A percentile compares a stretch with the other conserved stretches of the same genome.
Conservation (phyloP, 1,139 yeast genomes). For the Suhomyces terraborum region DNA sequence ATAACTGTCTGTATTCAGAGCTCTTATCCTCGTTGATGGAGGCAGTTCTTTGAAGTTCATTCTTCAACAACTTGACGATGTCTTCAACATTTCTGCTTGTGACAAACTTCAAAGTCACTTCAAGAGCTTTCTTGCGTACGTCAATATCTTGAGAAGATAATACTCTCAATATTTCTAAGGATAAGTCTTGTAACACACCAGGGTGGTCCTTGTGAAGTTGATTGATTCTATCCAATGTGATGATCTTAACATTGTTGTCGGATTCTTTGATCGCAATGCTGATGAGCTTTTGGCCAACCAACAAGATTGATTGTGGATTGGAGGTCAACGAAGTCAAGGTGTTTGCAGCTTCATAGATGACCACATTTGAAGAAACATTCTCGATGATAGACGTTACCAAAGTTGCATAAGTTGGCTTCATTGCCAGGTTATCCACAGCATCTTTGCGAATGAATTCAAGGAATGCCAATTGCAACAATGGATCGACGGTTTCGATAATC, state of each 20-base stretch:
- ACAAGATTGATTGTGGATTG: slow-evolving; percentile 64
- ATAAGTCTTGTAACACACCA: slow-evolving; percentile 81
- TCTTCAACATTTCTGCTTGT: slow-evolving; percentile 92
- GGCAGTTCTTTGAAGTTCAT: slow-evolving; percentile 77
- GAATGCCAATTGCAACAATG: slow-evolving; percentile 83
- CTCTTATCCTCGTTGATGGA: slow-evolving; percentile 74
- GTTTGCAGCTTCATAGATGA: slow-evolving; percentile 88
- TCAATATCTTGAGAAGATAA: slow-evolving; percentile 86
- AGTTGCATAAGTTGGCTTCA: slow-evolving; percentile 71
- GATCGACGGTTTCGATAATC: slow-evolving; percentile 70
- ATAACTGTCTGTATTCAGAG: slow-evolving; percentile 82
- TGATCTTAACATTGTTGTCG: slow-evolving; percentile 90
- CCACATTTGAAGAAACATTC: slow-evolving; percentile 63
- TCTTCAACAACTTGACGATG: slow-evolving; percentile 86
- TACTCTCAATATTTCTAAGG: slow-evolving; percentile 84
- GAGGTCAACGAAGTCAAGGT: slow-evolving; percentile 75
- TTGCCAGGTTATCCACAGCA: slow-evolving; percentile 61
- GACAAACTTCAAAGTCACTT: slow-evolving; percentile 76
- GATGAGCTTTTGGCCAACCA: slow-evolving; percentile 82
- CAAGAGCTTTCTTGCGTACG: slow-evolving; percentile 85
- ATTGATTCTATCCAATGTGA: slow-evolving; percentile 83
- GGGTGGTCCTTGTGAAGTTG: slow-evolving; percentile 76
- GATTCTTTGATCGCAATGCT: slow-evolving; percentile 90
- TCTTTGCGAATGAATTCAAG: slow-evolving; percentile 91
- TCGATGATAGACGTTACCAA: slow-evolving; percentile 75